Conservation (phyloP, 2,329 filamentous ascomycete genomes). For the Colletotrichum magnum region DNA sequence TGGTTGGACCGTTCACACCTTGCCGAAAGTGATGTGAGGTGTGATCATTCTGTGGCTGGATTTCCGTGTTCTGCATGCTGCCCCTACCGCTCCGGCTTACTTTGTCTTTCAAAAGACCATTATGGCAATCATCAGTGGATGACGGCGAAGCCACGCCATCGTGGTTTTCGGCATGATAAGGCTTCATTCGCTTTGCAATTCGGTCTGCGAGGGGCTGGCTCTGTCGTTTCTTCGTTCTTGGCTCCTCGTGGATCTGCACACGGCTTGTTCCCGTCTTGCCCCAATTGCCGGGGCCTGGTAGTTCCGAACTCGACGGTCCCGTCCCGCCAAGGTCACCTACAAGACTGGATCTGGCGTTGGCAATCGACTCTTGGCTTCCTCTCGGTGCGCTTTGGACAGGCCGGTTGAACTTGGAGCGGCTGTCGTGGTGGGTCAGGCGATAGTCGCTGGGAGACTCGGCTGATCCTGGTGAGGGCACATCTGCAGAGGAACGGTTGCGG, state of each 20-base stretch:
- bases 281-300: slow-evolving; percentile 7
- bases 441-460: background rate
- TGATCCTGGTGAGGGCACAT: background rate
- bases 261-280: background rate
- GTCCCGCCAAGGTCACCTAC: background rate
- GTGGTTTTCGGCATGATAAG: background rate
- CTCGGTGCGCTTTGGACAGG: slow-evolving; percentile 8
- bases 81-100: background rate
- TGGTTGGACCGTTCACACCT: background rate
- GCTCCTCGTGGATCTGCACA: background rate
- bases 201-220: background rate
- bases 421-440: background rate
- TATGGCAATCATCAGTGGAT: background rate
- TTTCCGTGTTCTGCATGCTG: background rate
- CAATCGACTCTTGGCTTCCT: background rate
- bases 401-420: slow-evolving; percentile 20
- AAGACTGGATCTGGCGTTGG: slow-evolving; percentile 9
- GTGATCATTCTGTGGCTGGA: background rate
- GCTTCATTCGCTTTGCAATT: slow-evolving; percentile 10
- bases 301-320: background rate
- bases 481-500: background rate
- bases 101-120: background rate
- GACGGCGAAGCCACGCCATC: background rate
- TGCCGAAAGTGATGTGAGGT: slow-evolving; percentile 17
- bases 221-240: background rate